Evolutionary conservation across 2,329 filamentous ascomycete species (phyloP).

Genomic region (Karstenula rhodostoma): DNA sequence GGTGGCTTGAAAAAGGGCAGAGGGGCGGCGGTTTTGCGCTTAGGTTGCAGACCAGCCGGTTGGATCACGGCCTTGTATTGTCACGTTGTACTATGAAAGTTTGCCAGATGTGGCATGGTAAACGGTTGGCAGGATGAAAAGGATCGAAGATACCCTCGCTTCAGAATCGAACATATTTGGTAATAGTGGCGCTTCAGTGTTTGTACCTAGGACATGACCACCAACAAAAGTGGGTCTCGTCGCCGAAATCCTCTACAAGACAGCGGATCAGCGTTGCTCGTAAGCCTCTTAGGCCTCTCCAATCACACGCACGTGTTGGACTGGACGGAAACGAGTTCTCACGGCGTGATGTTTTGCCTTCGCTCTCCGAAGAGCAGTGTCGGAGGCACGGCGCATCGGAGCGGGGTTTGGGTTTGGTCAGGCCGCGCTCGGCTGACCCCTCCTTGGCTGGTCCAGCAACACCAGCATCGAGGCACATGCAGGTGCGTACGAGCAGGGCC

Average conservation of each 20-base stretch:
- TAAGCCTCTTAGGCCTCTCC: background rate
- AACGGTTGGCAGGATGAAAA: background rate
- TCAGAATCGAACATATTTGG: background rate
- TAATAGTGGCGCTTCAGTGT: background rate
- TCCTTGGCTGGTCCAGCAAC: background rate
- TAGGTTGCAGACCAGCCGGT: background rate
- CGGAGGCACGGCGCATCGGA: slow-evolving; percentile 8
- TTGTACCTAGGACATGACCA: background rate
- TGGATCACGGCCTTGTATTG: background rate
- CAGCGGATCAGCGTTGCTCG: background rate
- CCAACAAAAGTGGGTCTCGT: too few relatives aligned
- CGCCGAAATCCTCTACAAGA: too few relatives aligned
- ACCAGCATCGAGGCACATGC: slow-evolving; percentile 5
- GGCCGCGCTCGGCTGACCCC: slow-evolving; percentile 3
- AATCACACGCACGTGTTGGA: background rate
- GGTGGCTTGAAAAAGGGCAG: slow-evolving; percentile 24
- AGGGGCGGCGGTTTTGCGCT: background rate
- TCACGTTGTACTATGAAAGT: background rate
- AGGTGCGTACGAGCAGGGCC: background rate
- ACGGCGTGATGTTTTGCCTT: background rate
- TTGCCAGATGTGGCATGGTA: background rate
- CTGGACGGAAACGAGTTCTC: background rate
- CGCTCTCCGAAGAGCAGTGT: background rate
- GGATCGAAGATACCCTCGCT: slow-evolving; percentile 11
- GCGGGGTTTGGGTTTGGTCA: background rate